These are phyloP conservation scores for Pyrenochaeta sp. DNA, from an alignment of 2,329 filamentous ascomycete species.

Conservation along the genomic window DNA sequence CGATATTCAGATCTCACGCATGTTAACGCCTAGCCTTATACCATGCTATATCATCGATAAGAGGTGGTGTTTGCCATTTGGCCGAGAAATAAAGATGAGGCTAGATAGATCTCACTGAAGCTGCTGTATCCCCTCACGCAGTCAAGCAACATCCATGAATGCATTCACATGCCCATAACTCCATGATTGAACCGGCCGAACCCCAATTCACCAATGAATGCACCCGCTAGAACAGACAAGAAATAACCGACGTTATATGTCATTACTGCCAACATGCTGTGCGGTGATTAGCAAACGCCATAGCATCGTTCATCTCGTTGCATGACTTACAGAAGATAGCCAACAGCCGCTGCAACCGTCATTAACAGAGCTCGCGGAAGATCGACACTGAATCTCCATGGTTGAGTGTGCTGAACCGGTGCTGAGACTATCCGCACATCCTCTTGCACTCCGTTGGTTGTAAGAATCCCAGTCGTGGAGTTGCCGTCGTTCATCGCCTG, in stretches of 20 bases:
- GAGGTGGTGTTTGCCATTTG: background rate
- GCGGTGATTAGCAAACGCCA: constrained; percentile 25
- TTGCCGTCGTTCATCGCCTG: constrained; percentile 63
- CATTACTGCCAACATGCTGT: constrained; percentile 92
- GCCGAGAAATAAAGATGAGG: background rate
- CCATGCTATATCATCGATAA: background rate
- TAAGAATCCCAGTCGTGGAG: constrained; percentile 71
- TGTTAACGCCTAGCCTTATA: constrained; percentile 9
- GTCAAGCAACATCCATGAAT: background rate
- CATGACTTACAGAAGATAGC: constrained; percentile 81
- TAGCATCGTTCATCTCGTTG: background rate
- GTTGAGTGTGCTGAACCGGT: constrained; percentile 62
- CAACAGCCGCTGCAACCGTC: constrained; percentile 76
- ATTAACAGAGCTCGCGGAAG: constrained; percentile 75
- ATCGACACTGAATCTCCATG: constrained; percentile 85
- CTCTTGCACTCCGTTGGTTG: constrained; percentile 82
- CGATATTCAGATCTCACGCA: constrained; percentile 1
- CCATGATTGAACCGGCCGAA: constrained; percentile 71
- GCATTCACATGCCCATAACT: constrained; percentile 38
- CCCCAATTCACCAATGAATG: constrained; percentile 85
- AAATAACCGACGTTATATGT: constrained; percentile 89
- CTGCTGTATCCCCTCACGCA: background rate
- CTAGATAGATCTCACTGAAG: background rate
- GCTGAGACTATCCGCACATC: constrained; percentile 76
- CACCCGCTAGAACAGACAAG: constrained; percentile 76